Percentiles rank a stretch among this genome's conserved stretches.
phyloP scores from a whole-genome alignment of 2,329 filamentous ascomycete genomes.

The Xylaria sp. region DNA sequence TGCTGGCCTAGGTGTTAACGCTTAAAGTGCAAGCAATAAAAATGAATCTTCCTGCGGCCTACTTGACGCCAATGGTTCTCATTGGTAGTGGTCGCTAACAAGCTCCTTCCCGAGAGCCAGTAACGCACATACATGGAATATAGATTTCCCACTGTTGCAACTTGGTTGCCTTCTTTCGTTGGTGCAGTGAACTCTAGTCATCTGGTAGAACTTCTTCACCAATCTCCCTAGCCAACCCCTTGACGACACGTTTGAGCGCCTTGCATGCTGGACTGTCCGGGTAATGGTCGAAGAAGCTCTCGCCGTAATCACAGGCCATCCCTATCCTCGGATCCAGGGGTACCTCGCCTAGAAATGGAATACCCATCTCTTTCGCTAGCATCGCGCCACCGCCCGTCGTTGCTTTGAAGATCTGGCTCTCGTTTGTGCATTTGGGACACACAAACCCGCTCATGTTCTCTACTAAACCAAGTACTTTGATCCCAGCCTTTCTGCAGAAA shows the following conservation, averaged over 20 bases:
- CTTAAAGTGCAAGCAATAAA: constrained; percentile 1
- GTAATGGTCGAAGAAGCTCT: constrained; percentile 95
- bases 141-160: constrained; percentile 19
- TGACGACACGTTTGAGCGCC: constrained; percentile 84
- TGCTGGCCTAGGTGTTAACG: constrained; percentile 3
- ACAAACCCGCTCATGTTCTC: constrained; percentile 99
- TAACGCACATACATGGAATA: not conserved
- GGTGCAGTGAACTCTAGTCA: constrained; percentile 43
- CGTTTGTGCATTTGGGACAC: constrained; percentile 87
- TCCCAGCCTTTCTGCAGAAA: constrained; percentile 95
- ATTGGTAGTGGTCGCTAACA: not conserved
- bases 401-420: constrained; percentile 87
- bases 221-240: constrained; percentile 73
- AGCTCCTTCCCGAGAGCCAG: not conserved
- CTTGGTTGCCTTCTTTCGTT: constrained; percentile 23
- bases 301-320: constrained; percentile 96
- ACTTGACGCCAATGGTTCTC: not conserved
- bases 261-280: constrained; percentile 91
- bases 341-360: constrained; percentile 89
- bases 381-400: constrained; percentile 88
- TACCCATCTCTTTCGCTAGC: constrained; percentile 84
- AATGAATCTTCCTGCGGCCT: constrained; percentile 7
- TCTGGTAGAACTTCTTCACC: constrained; percentile 65
- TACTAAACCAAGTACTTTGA: constrained; percentile 86
- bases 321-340: constrained; percentile 93